Base-by-base conservation (phyloP, 2,329 filamentous ascomycete genomes). In the Lecanoromycetidae sp. region DNA sequence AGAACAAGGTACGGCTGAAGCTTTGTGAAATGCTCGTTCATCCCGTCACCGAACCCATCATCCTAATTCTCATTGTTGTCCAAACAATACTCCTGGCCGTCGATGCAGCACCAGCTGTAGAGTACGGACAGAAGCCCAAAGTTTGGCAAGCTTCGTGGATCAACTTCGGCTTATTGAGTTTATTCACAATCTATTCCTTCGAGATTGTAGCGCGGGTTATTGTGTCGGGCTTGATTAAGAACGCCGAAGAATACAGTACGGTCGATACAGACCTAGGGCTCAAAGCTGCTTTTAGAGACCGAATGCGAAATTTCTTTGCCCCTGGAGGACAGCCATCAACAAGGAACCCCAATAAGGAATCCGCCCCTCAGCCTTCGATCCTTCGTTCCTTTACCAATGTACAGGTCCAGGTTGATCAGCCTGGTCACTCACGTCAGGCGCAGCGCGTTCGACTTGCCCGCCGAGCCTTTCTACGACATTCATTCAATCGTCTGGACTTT, bases 401-500 rank as follows among this genome's bases (percentile, higher is more conserved):
- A 51, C 82, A 82, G 52, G 71, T 76, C 8, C 82, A 82, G 52
- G 72, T 76, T 7, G 67, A 72, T 42, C 54, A 71, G 65, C 58
- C 79, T 64, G 62, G 77, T 66, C 65, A 91, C 72, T 58, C 72
- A 72, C 54, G 84, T 74, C 69, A 94, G 53, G 84, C 88, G 56
- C 86, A 91, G 61, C 80, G 90, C 51, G 75, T 82, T 55, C 82
- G 94, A 54, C 74, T 98, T 46, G 90, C 93, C 13, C 82, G 91
- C 44, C 79, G 91, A 52, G 93, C 91, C 1, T 96, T 95, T 63
- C 68, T 98, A 46, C 80, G 91, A 13, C 91, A 98, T 63, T 88
- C 87, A 1, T 98, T 98, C 68, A 96, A 96, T 61, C 79, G 91
- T 44, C 74, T 96, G 9, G 91, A 98, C 62, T 95, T 96, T 63